A percentile compares a stretch with the other conserved stretches of the same genome.
phyloP scores from a whole-genome alignment of 1,284 basidiomycete species.

The Tilletia indica region DNA sequence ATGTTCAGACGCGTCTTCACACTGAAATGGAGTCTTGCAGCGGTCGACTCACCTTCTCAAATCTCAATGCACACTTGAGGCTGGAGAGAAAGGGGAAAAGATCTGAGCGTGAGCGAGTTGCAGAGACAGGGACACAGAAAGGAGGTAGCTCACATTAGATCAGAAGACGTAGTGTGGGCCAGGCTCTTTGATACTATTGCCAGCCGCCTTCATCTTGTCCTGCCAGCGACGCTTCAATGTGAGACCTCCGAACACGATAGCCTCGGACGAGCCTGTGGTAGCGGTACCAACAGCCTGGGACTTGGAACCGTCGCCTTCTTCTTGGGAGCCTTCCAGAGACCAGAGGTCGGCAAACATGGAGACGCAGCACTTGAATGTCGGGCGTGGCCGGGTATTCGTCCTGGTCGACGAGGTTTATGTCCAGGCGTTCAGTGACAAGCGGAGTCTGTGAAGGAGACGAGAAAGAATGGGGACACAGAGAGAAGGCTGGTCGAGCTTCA shows the following conservation, averaged over 20 bases:
- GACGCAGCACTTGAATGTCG: conserved; percentile 59
- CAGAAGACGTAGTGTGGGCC: conserved; percentile 74
- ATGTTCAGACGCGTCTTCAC: too few relatives aligned
- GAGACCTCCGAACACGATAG: conserved; percentile 81
- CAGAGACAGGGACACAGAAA: too few relatives aligned
- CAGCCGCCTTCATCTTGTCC: conserved; percentile 76
- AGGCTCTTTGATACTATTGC: conserved; percentile 58
- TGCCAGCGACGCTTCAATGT: conserved; percentile 96
- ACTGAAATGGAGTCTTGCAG: too few relatives aligned
- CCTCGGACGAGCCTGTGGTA: conserved; percentile 90
- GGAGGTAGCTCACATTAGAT: too few relatives aligned
- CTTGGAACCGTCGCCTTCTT: conserved; percentile 58
- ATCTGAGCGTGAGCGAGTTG: too few relatives aligned
- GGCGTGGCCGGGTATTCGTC: conserved; percentile 75
- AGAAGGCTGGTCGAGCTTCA: too few relatives aligned
- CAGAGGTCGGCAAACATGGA: conserved; percentile 88
- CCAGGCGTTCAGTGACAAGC: conserved; percentile 63
- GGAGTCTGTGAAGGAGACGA: too few relatives aligned
- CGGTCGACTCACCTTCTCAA: too few relatives aligned
- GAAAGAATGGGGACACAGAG: too few relatives aligned
- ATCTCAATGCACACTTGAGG: conserved; percentile 63
- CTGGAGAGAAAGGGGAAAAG: too few relatives aligned
- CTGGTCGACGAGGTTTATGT: conserved; percentile 69
- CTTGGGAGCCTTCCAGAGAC: conserved; percentile 76
- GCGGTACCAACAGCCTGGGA: conserved; percentile 64